Percentiles rank a stretch among this genome's conserved stretches.
Evolutionary conservation across 2,329 filamentous ascomycete species (phyloP).

Genomic region (Amesomyces nigricolor): DNA sequence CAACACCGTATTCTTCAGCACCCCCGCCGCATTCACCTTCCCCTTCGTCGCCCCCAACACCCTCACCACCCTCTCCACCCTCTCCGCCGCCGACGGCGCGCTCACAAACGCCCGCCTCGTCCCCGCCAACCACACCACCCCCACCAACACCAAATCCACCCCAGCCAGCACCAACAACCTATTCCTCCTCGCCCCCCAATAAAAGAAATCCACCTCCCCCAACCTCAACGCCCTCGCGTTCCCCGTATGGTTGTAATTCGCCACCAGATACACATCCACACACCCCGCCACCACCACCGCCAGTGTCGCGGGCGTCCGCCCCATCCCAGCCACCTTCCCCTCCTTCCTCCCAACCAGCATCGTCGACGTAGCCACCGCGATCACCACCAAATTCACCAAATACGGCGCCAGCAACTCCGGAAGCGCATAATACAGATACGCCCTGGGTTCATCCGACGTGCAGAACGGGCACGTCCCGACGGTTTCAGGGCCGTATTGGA

Average conservation of each 20-base stretch:
- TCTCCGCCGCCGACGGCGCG: slow-evolving; percentile 56
- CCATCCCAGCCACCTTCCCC: slow-evolving; percentile 58
- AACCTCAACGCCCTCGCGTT: slow-evolving; percentile 59
- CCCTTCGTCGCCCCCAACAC: slow-evolving; percentile 54
- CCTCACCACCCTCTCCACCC: slow-evolving; percentile 55
- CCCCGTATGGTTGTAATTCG: slow-evolving; percentile 57
- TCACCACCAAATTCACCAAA: slow-evolving; percentile 64
- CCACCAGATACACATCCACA: slow-evolving; percentile 61
- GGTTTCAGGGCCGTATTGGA: slow-evolving; percentile 72
- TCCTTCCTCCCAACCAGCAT: slow-evolving; percentile 49
- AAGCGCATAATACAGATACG: slow-evolving; percentile 76
- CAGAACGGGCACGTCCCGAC: slow-evolving; percentile 80
- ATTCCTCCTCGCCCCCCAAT: slow-evolving; percentile 61
- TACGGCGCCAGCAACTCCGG: slow-evolving; percentile 72
- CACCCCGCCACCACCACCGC: slow-evolving; percentile 52
- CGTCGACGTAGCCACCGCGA: slow-evolving; percentile 69
- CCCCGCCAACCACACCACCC: slow-evolving; percentile 65
- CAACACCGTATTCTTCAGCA: slow-evolving; percentile 73
- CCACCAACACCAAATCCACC: slow-evolving; percentile 59
- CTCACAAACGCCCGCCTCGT: slow-evolving; percentile 73
- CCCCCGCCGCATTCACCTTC: slow-evolving; percentile 65
- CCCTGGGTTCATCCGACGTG: slow-evolving; percentile 58
- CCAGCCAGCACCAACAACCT: slow-evolving; percentile 59
- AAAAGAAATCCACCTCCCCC: slow-evolving; percentile 62
- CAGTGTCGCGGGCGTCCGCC: slow-evolving; percentile 60